Conservation (phyloP, 2,329 filamentous ascomycete species). For the Stemphylium beticola region DNA sequence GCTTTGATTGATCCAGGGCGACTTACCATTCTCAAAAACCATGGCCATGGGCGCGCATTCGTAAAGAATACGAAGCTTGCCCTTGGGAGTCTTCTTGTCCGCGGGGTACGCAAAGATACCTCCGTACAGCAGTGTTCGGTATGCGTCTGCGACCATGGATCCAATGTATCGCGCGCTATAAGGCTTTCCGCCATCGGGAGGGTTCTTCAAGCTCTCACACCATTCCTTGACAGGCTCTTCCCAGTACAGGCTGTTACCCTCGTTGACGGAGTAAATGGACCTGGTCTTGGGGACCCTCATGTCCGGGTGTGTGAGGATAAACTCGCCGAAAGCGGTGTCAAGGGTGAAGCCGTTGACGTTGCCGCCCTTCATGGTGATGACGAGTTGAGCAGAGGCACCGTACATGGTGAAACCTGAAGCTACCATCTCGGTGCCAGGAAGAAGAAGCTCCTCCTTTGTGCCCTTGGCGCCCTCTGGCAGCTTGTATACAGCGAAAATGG, state of each 20-base stretch:
- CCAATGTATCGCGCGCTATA: constrained; percentile 97
- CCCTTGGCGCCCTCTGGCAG: constrained; percentile 77
- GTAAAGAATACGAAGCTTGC: constrained; percentile 95
- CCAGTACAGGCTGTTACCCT: constrained; percentile 98
- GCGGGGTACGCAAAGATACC: constrained; percentile 98
- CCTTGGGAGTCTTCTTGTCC: constrained; percentile 98
- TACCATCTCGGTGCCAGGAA: constrained; percentile 87
- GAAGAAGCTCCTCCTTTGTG: constrained; percentile 83
- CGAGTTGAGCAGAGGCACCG: constrained; percentile 92
- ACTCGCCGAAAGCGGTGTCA: constrained; percentile 95
- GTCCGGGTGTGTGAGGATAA: constrained; percentile 95
- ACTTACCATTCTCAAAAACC: constrained; percentile 95
- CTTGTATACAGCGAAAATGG: constrained; percentile 95
- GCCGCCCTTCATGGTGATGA: constrained; percentile 94
- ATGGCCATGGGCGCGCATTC: constrained; percentile 99
- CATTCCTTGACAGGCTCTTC: constrained; percentile 84
- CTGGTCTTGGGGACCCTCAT: constrained; percentile 85
- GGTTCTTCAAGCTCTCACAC: constrained; percentile 86
- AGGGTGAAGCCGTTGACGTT: constrained; percentile 97
- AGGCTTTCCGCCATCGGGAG: constrained; percentile 77
- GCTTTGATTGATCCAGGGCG: neutral
- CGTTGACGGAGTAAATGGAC: constrained; percentile 96
- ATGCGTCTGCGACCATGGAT: constrained; percentile 97
- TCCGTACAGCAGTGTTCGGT: constrained; percentile 92
- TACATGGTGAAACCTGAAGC: constrained; percentile 99